Conservation (phyloP, 2,329 filamentous ascomycete species). For the Neonectria ditissima region DNA sequence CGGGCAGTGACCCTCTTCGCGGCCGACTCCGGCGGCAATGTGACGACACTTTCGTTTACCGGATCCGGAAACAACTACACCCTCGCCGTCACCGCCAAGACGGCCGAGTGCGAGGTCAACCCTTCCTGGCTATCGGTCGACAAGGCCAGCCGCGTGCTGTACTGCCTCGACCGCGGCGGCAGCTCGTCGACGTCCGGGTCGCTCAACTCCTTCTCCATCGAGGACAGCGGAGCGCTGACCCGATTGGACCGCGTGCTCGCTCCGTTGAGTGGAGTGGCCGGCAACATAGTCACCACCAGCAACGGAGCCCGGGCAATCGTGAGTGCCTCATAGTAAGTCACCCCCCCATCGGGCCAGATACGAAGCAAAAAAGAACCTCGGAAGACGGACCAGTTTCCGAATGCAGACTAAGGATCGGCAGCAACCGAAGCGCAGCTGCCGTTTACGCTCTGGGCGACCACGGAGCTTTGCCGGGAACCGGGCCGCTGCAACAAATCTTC, state of each 20-base stretch:
- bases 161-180: constrained; percentile 38
- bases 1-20: constrained; percentile 38
- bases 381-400: too few species aligned
- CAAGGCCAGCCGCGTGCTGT: constrained; percentile 30
- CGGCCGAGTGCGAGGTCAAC: constrained; percentile 30
- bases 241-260: constrained; percentile 32
- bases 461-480: constrained; percentile 32
- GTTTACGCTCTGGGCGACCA: constrained; percentile 31
- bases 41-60: constrained; percentile 35
- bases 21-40: constrained; percentile 37
- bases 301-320: constrained; percentile 36
- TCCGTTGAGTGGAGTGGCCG: constrained; percentile 31
- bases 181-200: constrained; percentile 28
- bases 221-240: constrained; percentile 21
- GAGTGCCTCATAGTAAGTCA: constrained; percentile 40
- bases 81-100: constrained; percentile 24
- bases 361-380: neutral
- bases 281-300: constrained; percentile 30
- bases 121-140: constrained; percentile 39
- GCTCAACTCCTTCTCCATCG: constrained; percentile 38
- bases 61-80: constrained; percentile 3
- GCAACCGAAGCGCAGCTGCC: constrained; percentile 31
- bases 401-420: constrained; percentile 7
- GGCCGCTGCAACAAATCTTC: constrained; percentile 33
- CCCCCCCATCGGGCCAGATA: too few species aligned